Evolutionary conservation across 345 rosid genomes (phyloP), one percentile per base, ranked within the genome.

Genomic region (Rhizophora mangle): DNA sequence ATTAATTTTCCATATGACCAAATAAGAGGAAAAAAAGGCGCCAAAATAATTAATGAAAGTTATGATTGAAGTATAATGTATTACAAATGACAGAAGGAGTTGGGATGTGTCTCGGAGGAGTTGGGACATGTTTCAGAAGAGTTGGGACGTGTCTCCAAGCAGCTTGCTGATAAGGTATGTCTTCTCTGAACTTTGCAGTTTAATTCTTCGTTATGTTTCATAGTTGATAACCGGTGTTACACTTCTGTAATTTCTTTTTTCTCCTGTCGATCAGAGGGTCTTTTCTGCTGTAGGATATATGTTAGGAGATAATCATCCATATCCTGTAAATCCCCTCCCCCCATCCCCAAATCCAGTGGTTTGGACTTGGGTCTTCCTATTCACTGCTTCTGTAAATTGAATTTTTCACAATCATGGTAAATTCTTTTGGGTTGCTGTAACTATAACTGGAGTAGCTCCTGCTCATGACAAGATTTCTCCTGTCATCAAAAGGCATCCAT

Each of bases 61-160:
- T 61, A 68, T 79, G 60, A 65, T 36, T 31, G 61, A 69, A 16
- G 61, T 60, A 26, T 31, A 21, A 16, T 72, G 65, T 16, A 67
- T 63, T 63, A 5, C 72, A 58, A 47, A 65, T 80, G 65, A 61
- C 89, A 92, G 97, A 83, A 49, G 76, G 92, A 92, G 82, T 84
- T 88, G 32, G 87, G 71, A 13, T 81, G 68, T 67, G 85, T 80
- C 16, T 82, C 87, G 16, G 82, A 81, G 82, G 36, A 32, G 36
- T 85, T 88, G 32, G 87, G 69, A 11, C 81, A 67, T 65, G 85
- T 80, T 11, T 81, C 87, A 96, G 82, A 49, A 73, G 92, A 92
- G 82, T 85, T 88, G 32, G 87, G 69, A 11, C 82, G 65, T 67
- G 85, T 80, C 16, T 82, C 87, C 11, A 83, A 82, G 82, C 81